Evolutionary conservation across 2,329 filamentous ascomycete genomes (phyloP).

Genomic region (Alternaria triticina): DNA sequence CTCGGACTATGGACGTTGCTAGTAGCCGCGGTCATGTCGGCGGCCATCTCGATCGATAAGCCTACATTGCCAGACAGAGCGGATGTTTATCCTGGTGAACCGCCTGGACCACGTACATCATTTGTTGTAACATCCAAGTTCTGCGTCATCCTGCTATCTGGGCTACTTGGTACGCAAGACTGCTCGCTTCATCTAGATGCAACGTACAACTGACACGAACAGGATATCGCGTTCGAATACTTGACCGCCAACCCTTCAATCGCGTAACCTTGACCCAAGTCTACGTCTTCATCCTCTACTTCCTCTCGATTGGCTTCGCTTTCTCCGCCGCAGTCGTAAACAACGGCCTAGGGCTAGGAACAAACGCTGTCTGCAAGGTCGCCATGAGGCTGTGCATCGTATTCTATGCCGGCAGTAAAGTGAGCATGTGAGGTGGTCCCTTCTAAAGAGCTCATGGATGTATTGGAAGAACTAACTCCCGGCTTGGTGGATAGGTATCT

Average conservation of each 20-base stretch:
- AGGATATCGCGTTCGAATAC: conserved; percentile 26
- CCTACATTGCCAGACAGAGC: background rate
- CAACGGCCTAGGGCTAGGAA: conserved; percentile 37
- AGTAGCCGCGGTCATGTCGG: background rate
- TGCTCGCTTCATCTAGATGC: background rate
- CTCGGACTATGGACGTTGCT: background rate
- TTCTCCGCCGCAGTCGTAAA: conserved; percentile 42
- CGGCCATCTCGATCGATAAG: background rate
- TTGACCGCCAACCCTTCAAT: background rate
- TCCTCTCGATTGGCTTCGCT: conserved; percentile 46
- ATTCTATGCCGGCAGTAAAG: conserved; percentile 32
- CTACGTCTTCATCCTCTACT: conserved; percentile 45
- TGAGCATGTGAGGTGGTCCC: conserved; percentile 13
- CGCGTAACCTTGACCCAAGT: conserved; percentile 26
- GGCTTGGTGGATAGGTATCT: conserved; percentile 38
- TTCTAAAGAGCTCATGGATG: background rate
- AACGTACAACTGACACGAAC: background rate
- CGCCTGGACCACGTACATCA: background rate
- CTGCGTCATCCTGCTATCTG: conserved; percentile 1
- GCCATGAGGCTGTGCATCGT: conserved; percentile 48
- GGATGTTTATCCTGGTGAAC: background rate
- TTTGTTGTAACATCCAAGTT: conserved; percentile 2
- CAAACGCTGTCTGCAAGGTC: conserved; percentile 34
- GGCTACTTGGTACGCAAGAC: background rate
- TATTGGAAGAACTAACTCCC: background rate